Evolutionary conservation across 768 basidiomycete genomes (phyloP), one percentile per base, ranked within the genome.

Genomic region (Suillus subaureus): DNA sequence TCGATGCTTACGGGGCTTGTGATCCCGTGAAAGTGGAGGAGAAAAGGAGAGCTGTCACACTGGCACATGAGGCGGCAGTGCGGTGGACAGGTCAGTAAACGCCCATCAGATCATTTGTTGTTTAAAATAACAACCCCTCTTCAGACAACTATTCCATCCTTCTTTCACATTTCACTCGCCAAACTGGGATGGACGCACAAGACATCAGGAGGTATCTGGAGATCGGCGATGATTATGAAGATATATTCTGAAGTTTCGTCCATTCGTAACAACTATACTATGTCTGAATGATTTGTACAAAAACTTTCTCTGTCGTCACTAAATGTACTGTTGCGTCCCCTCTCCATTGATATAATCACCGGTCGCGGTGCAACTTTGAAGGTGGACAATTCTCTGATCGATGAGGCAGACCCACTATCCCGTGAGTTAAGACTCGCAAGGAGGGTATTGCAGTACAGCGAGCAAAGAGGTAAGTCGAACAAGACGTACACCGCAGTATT

Each of bases 11-110:
- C 72, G 91, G 92, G 51, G 88, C 91, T 21, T 94, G 92, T 63
- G 93, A 97, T 77, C 95, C 95, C 0, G 84, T 81, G 54, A 91
- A 88, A 75, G 83, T 95, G 26, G 91, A 95, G 72, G 88, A 90
- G 73, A 91, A 89, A 74, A 87, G 84, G 60, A 79, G 91, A 56
- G 93, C 90, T 0, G 82, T 87, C 12, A 82, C 85, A 61, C 81
- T 96, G 16, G 93, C 92, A 4, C 92, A 90, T 67, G 94, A 97
- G 73, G 94, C 93, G 15, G 86, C 90, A 15, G 74, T 89, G 28
- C 87, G 93, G 16, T 96, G 94, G 92, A 98, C 96, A 42, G 96
- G 96, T 96, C 69, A 64, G 87, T 77, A 40, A 28, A 52, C 4
- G 1, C 26, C 26, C 35, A 4, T 42, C 3, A 18, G 9, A 23